phyloP scores from a whole-genome alignment of 108 stramenopile genomes.

The Chaetoceros muelleri region DNA sequence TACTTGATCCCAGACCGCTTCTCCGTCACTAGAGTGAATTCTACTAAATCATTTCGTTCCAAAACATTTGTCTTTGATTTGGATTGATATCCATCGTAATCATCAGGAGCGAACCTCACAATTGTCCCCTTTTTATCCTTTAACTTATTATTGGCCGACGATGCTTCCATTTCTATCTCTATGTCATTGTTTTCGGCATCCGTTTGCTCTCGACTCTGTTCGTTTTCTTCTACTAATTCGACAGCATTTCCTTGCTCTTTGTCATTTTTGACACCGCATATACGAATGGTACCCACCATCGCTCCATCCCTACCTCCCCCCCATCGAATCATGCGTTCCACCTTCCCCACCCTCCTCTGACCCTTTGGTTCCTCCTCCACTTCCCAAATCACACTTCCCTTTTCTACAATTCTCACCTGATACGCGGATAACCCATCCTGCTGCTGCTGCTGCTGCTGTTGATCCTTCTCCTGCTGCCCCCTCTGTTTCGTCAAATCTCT shows the following conservation, averaged over 20 bases:
- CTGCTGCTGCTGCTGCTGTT: slow-evolving; percentile 7
- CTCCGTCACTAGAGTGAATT: slow-evolving; percentile 49
- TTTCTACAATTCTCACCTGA: slow-evolving; percentile 16
- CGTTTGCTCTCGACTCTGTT: no score
- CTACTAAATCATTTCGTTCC: slow-evolving; percentile 42
- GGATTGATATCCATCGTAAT: neutral
- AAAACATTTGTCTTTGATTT: slow-evolving; percentile 9
- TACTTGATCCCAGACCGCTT: slow-evolving; percentile 41
- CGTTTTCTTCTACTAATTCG: no score
- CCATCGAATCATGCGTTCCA: slow-evolving; percentile 21
- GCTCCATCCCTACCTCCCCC: slow-evolving; percentile 9
- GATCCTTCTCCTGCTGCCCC: slow-evolving; percentile 1
- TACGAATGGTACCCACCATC: slow-evolving; percentile 18
- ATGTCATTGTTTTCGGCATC: neutral
- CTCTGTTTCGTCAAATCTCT: slow-evolving; percentile 3
- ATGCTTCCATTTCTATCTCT: no score
- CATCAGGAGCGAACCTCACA: neutral
- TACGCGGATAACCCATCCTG: slow-evolving; percentile 30
- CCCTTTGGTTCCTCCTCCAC: slow-evolving; percentile 37
- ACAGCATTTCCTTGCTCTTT: slow-evolving; percentile 7
- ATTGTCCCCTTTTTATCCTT: no score
- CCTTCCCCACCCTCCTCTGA: slow-evolving; percentile 28
- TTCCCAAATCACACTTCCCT: slow-evolving; percentile 63
- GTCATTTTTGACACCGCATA: slow-evolving; percentile 10
- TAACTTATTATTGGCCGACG: neutral